phyloP scores from a whole-genome alignment of 345 rosid genomes.

The Hypericum androsaemum region DNA sequence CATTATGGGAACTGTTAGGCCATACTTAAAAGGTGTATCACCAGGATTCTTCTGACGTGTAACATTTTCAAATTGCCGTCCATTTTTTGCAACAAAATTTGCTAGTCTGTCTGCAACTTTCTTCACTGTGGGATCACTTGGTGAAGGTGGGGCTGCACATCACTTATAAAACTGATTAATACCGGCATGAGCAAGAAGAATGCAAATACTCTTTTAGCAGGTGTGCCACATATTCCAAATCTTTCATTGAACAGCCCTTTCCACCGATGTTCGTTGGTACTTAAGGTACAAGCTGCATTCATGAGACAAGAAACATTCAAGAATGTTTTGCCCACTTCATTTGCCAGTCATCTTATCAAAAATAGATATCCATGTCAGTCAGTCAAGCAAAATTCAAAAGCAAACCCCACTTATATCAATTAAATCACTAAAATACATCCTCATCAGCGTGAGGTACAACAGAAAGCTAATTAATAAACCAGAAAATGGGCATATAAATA shows the following conservation, averaged over 20 bases:
- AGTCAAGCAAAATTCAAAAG: too few species aligned
- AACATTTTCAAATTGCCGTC: conserved; percentile 83
- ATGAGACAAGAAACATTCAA: conserved; percentile 76
- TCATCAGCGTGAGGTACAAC: too few species aligned
- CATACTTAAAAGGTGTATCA: conserved; percentile 87
- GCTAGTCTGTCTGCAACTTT: conserved; percentile 93
- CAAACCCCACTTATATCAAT: too few species aligned
- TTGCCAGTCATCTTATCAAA: conserved; percentile 29
- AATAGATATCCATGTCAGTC: conserved; percentile 10
- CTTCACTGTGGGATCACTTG: conserved; percentile 91
- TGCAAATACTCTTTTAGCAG: conserved; percentile 98
- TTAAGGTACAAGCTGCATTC: conserved; percentile 94
- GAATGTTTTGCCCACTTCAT: conserved; percentile 48
- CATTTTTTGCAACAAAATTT: conserved; percentile 95
- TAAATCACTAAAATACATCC: too few species aligned
- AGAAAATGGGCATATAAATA: too few species aligned
- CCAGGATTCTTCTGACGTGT: conserved; percentile 98
- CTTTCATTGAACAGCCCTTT: conserved; percentile 88
- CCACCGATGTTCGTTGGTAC: conserved; percentile 80
- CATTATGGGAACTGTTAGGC: not conserved
- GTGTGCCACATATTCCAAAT: conserved; percentile 81
- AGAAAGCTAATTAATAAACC: too few species aligned
- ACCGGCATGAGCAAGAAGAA: conserved; percentile 94
- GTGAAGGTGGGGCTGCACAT: conserved; percentile 95
- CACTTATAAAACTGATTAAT: conserved; percentile 99